Evolutionary conservation across 768 basidiomycete species (phyloP), one percentile per base, ranked within the genome.

Genomic region (Kondoa malvinella): DNA sequence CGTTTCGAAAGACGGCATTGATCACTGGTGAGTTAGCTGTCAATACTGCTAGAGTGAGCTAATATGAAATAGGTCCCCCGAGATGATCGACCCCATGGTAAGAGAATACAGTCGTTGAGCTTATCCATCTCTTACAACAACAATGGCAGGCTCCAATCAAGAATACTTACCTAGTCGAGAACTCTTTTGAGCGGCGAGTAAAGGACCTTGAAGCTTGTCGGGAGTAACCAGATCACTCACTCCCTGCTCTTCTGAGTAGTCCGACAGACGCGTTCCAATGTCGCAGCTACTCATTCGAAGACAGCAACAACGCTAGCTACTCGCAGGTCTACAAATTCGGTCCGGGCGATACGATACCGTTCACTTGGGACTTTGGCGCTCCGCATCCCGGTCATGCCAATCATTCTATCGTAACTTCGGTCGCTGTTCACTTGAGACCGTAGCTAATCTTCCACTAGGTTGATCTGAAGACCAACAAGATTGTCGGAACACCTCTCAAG

Each of bases 301-400:
- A 59, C 58, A 59, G 30, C 58, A 59, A 59, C 58, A 59, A 59
- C 27, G 58, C 58, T 4, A 8, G 8, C 14, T 59, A 59, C 58
- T 14, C 14, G 12, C 58, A 59, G 58, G 58, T 59, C 30, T 59
- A 59, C 58, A 59, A 25, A 25, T 59, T 59, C 25, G 27, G 8
- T 59, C 12, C 14, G 14, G 58, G 58, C 21, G 58, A 59, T 31
- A 25, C 8, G 15, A 31, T 59, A 4, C 58, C 58, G 12, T 12
- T 25, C 14, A 31, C 21, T 25, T 25, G 25, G 25, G 14, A 31
- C 4, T 25, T 59, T 59, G 21, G 30, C 30, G 25, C 21, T 4
- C 4, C 12, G 14, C 58, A 59, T 31, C 12, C 58, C 27, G 58
- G 58, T 31, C 25, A 12, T 25, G 21, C 58, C 27, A 59, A 59